Evolutionary conservation across 352 stramenopile species (phyloP).

Genomic region (Aphanomyces invadans): DNA sequence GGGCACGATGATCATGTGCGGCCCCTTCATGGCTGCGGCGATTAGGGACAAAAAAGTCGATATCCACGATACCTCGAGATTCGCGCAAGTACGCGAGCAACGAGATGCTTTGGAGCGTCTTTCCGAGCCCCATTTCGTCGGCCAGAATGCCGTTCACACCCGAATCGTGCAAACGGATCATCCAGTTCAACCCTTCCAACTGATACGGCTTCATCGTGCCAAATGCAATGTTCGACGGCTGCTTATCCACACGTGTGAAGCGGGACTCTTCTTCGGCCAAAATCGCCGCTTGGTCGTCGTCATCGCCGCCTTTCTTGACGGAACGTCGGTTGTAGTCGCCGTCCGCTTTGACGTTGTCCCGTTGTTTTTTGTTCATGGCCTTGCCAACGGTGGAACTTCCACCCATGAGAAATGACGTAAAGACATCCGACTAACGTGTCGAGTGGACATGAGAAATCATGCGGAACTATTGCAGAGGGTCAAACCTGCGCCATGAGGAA

Average conservation of each 20-base stretch:
- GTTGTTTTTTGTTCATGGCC: conserved; percentile 49
- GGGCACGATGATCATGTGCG: conserved; percentile 97
- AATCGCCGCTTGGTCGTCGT: conserved; percentile 56
- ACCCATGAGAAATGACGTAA: conserved; percentile 83
- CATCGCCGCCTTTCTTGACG: conserved; percentile 48
- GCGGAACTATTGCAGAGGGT: no score
- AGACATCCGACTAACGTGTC: conserved; percentile 59
- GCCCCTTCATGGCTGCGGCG: conserved; percentile 78
- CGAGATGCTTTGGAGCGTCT: conserved; percentile 98
- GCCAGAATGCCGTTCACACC: conserved; percentile 80
- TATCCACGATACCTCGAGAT: conserved; percentile 39
- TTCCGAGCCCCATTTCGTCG: conserved; percentile 87
- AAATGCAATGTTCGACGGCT: conserved; percentile 77
- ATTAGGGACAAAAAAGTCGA: background rate
- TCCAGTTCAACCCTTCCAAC: conserved; percentile 84
- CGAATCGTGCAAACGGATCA: conserved; percentile 90
- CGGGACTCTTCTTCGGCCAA: conserved; percentile 55
- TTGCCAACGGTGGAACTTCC: conserved; percentile 66
- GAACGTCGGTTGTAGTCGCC: conserved; percentile 41
- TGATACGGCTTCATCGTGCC: conserved; percentile 86
- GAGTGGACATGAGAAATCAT: no score
- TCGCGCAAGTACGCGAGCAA: conserved; percentile 95
- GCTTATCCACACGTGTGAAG: conserved; percentile 72
- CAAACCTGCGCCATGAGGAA: conserved; percentile 78
- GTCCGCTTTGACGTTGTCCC: conserved; percentile 33